A percentile compares a stretch with the other conserved stretches of the same genome.
Conservation (phyloP, 2,329 filamentous ascomycete species). For the Oidium heveae region DNA sequence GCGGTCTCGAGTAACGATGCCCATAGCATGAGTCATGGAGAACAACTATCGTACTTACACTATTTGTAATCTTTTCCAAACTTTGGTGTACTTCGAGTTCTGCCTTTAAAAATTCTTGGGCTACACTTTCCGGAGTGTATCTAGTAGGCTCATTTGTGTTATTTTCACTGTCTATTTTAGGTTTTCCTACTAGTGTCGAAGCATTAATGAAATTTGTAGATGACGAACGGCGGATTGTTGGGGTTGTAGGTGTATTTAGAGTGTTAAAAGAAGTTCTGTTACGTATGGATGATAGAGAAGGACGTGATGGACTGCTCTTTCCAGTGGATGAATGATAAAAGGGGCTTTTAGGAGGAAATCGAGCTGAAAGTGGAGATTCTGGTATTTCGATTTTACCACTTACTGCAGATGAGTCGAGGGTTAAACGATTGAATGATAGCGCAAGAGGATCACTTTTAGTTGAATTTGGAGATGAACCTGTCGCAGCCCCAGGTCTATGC, state of each 20-base stretch:
- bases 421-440: background rate
- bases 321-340: background rate
- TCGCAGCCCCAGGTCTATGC: too few relatives aligned
- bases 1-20: slow-evolving; percentile 68
- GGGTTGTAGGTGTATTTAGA: slow-evolving; percentile 16
- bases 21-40: slow-evolving; percentile 89
- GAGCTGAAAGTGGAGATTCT: background rate
- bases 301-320: slow-evolving; percentile 6
- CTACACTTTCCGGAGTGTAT: slow-evolving; percentile 23
- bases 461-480: background rate
- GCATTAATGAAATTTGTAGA: slow-evolving; percentile 17
- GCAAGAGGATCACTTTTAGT: background rate
- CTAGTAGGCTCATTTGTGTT: slow-evolving; percentile 15
- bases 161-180: slow-evolving; percentile 14
- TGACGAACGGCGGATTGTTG: slow-evolving; percentile 19
- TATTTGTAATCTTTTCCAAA: slow-evolving; percentile 6
- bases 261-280: slow-evolving; percentile 20
- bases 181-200: slow-evolving; percentile 16
- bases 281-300: slow-evolving; percentile 18
- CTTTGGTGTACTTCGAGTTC: slow-evolving; percentile 11
- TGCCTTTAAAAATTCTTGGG: slow-evolving; percentile 12
- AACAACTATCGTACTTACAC: slow-evolving; percentile 49
- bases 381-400: background rate
- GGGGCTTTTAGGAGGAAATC: background rate
- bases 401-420: background rate